These are phyloP conservation scores for Simplicillium aogashimaense DNA, from an alignment of 2,329 filamentous ascomycete species.

Conservation along the genomic window DNA sequence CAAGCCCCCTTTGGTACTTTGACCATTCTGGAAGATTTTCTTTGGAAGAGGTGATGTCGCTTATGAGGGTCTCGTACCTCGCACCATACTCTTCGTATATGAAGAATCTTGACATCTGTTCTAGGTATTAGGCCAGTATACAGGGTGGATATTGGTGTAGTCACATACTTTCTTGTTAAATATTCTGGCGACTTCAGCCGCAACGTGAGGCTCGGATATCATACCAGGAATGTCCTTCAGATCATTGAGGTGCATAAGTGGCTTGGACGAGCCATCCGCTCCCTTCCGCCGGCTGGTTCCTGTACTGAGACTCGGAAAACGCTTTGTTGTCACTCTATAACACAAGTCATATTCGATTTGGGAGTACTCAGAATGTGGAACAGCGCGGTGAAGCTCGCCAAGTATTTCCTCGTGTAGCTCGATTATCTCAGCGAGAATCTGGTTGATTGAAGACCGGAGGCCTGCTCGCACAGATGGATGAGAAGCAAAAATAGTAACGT, in stretches of 20 bases:
- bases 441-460: constrained; percentile 63
- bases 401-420: constrained; percentile 77
- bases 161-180: constrained; percentile 47
- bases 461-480: constrained; percentile 54
- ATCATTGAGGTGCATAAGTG: constrained; percentile 26
- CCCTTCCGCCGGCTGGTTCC: not conserved
- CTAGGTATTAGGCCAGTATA: not conserved
- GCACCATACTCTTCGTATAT: constrained; percentile 87
- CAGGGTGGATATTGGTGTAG: not conserved
- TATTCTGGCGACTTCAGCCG: constrained; percentile 49
- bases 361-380: constrained; percentile 59
- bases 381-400: constrained; percentile 57
- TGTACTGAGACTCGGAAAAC: too few species aligned
- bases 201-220: constrained; percentile 47
- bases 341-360: constrained; percentile 25
- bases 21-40: constrained; percentile 64
- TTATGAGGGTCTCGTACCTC: constrained; percentile 78
- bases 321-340: too few species aligned
- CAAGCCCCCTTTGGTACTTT: constrained; percentile 74
- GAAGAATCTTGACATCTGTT: constrained; percentile 69
- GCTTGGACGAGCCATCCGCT: not conserved
- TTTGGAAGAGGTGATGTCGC: constrained; percentile 62
- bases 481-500: constrained; percentile 66
- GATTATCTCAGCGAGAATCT: constrained; percentile 70
- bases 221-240: constrained; percentile 38